Evolutionary conservation across 306 rosid species (phyloP).

Genomic region (Vachellia collinsii): DNA sequence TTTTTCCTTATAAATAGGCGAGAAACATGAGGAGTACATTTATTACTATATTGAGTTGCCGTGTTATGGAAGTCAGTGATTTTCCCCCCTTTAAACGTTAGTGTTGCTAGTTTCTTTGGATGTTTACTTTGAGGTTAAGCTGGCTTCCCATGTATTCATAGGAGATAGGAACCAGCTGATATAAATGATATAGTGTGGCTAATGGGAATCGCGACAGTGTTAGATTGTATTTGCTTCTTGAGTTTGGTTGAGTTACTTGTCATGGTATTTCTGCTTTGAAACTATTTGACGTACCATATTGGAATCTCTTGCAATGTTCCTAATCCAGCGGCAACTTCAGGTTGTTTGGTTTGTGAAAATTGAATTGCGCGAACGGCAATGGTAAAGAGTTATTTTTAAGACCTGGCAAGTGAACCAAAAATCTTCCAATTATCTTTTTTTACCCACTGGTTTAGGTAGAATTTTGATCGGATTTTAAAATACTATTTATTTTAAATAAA

Average conservation of each 20-base stretch:
- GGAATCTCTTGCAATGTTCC: conserved; percentile 6
- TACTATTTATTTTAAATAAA: not conserved
- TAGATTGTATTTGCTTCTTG: conserved; percentile 26
- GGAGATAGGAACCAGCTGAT: conserved; percentile 45
- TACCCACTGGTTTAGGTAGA: not conserved
- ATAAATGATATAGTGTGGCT: conserved; percentile 41
- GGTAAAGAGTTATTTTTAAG: not conserved
- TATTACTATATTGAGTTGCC: conserved; percentile 57
- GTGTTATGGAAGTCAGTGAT: conserved; percentile 50
- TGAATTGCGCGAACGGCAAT: not conserved
- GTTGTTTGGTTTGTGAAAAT: not conserved
- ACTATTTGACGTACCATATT: not conserved
- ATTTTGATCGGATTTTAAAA: not conserved
- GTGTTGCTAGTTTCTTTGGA: conserved; percentile 50
- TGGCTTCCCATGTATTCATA: conserved; percentile 49
- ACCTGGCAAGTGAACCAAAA: not conserved
- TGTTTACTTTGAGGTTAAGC: conserved; percentile 44
- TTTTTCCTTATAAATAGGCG: conserved; percentile 45
- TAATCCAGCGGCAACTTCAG: not conserved
- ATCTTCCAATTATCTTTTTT: not conserved
- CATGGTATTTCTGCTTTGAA: conserved; percentile 19
- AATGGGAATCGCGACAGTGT: conserved; percentile 29
- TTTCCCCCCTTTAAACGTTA: conserved; percentile 28
- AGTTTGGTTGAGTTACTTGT: conserved; percentile 5
- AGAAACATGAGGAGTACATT: conserved; percentile 71